Evolutionary conservation across 768 basidiomycete species (phyloP), one percentile per base, ranked within the genome.

Genomic region (Agrocybe pediades): DNA sequence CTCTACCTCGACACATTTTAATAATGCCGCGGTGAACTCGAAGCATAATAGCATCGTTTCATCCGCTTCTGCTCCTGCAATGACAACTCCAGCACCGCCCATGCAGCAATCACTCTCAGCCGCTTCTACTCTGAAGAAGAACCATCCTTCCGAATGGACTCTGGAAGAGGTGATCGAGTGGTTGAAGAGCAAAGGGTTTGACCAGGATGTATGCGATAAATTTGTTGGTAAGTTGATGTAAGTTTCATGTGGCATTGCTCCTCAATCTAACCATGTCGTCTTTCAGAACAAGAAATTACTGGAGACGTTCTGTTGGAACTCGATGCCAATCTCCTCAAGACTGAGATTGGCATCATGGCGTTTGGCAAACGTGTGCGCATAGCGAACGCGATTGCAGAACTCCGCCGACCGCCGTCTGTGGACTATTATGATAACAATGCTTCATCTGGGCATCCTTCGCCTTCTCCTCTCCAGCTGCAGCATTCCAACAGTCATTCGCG

Each of bases 301-400:
- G 97, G 97, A 17, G 97, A 99, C 62, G 92, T 98, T 26, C 83
- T 99, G 6, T 85, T 98, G 51, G 96, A 97, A 63, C 88, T 98
- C 55, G 94, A 98, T 57, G 84, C 87, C 50, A 89, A 88, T 64
- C 79, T 97, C 15, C 86, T 99, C 62, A 98, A 98, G 74, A 78
- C 74, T 9, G 95, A 98, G 73, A 88, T 99, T 49, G 97, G 95
- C 20, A 93, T 99, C 59, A 75, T 81, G 63, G 94, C 94, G 3
- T 97, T 96, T 61, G 97, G 97, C 11, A 97, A 97, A 67, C 91
- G 97, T 16, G 80, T 92, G 68, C 86, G 92, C 51, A 95, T 99
- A 51, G 87, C 90, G 21, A 95, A 96, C 59, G 93, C 93, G 21
- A 97, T 99, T 61, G 73, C 82, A 4, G 95, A 99, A 52, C 82